Percentiles rank a stretch among this genome's conserved stretches.
These are phyloP conservation scores for Polychaeton citri DNA, from an alignment of 2,329 filamentous ascomycete genomes.

Conservation along the genomic window DNA sequence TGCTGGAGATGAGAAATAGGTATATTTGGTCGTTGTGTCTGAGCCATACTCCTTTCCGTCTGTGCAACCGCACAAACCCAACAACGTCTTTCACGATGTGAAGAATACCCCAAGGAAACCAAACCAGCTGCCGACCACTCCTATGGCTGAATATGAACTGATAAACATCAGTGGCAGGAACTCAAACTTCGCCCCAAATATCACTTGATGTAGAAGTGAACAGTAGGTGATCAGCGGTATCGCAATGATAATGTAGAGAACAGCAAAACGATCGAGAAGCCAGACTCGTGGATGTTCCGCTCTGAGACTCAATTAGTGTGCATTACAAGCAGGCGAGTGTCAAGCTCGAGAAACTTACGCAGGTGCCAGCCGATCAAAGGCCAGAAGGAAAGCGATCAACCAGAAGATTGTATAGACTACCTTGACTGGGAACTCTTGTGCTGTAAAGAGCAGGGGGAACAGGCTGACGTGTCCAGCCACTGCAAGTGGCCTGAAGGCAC, in stretches of 20 bases:
- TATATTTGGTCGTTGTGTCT: too few relatives aligned
- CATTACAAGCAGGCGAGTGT: background rate
- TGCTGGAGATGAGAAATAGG: background rate
- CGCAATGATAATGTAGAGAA: slow-evolving; percentile 77
- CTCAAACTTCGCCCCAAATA: slow-evolving; percentile 73
- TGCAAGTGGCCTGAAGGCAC: slow-evolving; percentile 80
- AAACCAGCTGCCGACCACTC: slow-evolving; percentile 91
- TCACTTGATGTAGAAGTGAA: slow-evolving; percentile 66
- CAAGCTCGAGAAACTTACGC: slow-evolving; percentile 35
- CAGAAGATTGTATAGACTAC: slow-evolving; percentile 85
- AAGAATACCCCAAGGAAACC: slow-evolving; percentile 93
- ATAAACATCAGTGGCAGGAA: slow-evolving; percentile 96
- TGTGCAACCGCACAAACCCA: background rate
- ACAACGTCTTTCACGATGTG: slow-evolving; percentile 13
- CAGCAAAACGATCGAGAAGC: slow-evolving; percentile 77
- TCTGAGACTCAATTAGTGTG: slow-evolving; percentile 16
- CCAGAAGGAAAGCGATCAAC: slow-evolving; percentile 72
- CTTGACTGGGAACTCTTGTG: slow-evolving; percentile 87
- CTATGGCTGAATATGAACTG: slow-evolving; percentile 84
- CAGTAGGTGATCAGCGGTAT: slow-evolving; percentile 84
- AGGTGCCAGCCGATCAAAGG: slow-evolving; percentile 77
- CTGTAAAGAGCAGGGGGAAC: slow-evolving; percentile 85
- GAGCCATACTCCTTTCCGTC: too few relatives aligned
- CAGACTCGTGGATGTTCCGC: slow-evolving; percentile 71
- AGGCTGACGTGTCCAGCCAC: slow-evolving; percentile 91